Conservation (phyloP, 192 early-diverging fungal genomes). For the Backusella mclennaniae region DNA sequence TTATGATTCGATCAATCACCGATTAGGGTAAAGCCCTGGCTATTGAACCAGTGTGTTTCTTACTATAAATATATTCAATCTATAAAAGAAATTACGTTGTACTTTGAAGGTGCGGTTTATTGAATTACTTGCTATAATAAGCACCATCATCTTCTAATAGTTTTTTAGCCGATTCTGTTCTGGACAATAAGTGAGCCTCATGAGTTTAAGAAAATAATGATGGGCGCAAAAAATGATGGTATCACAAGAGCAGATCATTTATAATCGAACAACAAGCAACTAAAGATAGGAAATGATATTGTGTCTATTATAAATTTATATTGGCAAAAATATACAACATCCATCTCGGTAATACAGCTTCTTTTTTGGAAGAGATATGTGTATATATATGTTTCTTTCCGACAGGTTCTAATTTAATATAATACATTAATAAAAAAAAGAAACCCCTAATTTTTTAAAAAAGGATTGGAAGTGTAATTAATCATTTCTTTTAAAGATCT, state of each 20-base stretch:
- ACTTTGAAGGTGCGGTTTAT: not conserved
- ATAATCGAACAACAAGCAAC: not conserved
- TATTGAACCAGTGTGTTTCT: not conserved
- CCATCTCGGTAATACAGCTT: too few species aligned
- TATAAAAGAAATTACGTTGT: not conserved
- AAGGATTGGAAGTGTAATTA: too few species aligned
- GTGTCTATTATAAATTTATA: not conserved
- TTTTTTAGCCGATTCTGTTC: not conserved
- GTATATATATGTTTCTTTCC: not conserved
- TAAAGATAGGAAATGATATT: not conserved
- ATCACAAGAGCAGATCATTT: not conserved
- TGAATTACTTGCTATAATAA: not conserved
- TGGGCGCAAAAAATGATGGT: not conserved
- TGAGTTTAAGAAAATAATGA: too few species aligned
- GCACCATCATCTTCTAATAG: not conserved
- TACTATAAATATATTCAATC: not conserved
- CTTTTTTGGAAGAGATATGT: not conserved
- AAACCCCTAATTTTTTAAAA: not conserved
- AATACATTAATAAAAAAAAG: not conserved
- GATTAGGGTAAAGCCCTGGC: too few species aligned
- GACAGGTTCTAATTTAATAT: not conserved
- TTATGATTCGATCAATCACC: too few species aligned
- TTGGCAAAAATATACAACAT: too few species aligned
- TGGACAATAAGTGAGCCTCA: not conserved
- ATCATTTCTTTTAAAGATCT: too few species aligned